A percentile compares a stretch with the other conserved stretches of the same genome.
These are phyloP conservation scores for Didymellaceae sp. DNA, from an alignment of 2,329 filamentous ascomycete species.

Conservation along the genomic window DNA sequence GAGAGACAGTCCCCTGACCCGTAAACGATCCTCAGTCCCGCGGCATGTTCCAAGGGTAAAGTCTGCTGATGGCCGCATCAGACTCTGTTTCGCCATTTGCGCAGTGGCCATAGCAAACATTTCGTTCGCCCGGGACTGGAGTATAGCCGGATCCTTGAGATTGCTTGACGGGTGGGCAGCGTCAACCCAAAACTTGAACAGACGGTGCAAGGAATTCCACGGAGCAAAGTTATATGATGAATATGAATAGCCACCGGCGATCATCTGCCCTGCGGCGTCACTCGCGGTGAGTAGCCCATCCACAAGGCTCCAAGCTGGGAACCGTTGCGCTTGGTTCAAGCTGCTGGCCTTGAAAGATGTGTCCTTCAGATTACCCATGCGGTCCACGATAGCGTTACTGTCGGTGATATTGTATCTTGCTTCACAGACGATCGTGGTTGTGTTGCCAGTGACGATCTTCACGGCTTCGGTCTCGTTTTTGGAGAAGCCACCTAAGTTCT, in stretches of 20 bases:
- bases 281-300: not conserved
- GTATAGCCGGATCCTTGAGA: not conserved
- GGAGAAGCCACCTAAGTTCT: not conserved
- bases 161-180: not conserved
- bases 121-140: not conserved
- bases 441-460: not conserved
- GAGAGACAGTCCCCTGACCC: not conserved
- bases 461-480: not conserved
- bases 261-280: not conserved
- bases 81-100: conserved; percentile 1
- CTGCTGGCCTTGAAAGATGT: not conserved
- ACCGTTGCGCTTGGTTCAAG: not conserved
- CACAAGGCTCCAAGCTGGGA: not conserved
- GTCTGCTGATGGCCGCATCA: not conserved
- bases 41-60: not conserved
- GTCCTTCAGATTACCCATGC: not conserved
- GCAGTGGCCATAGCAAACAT: conserved; percentile 1
- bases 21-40: not conserved
- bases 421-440: not conserved
- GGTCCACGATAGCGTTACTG: not conserved
- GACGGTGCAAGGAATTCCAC: not conserved
- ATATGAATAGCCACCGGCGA: not conserved
- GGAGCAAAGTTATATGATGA: not conserved
- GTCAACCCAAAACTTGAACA: not conserved
- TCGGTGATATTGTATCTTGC: conserved; percentile 1